Evolutionary conservation across 2,329 filamentous ascomycete genomes (phyloP), one percentile per base, ranked within the genome.

Genomic region (Fusarium pilosicola): DNA sequence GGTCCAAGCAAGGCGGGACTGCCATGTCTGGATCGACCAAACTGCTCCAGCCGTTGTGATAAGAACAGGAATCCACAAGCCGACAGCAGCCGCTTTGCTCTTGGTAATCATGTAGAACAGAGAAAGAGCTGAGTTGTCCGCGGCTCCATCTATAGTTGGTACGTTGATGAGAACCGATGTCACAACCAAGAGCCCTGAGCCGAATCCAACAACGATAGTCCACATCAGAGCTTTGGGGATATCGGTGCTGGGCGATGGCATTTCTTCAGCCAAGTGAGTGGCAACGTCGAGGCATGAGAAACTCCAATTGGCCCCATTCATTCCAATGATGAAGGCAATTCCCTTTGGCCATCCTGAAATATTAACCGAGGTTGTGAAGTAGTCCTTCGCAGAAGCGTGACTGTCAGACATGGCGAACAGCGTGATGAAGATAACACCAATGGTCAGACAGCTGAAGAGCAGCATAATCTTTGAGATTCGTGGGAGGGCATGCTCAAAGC

Each of bases 11-110:
- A 66, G 42, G 2, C 63, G 48, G n/a, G 63, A 65, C 22, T 66
- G 49, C 61, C 42, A 66, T 6, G 63, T 66, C 22, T 58, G 63
- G 22, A 57, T 57, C 3, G 63, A 66, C 61, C 63, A 65, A 12
- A 66, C 63, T 7, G 63, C 63, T 6, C 61, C 49, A 15, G 42
- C 49, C 2, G 49, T 48, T 0, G 42, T 65, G 24, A 58, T 58
- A 7, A 58, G 22, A 22, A 66, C 63, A 3, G 60, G 49, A 18
- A 65, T 15, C 48, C 63, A 66, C 11, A 66, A 32, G 3, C 61
- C 61, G 9, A 66, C 30, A 17, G 63, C 63, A 5, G 61, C 26
- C 0, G 61, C 61, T 26, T 65, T 65, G 10, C 49, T 66, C 2
- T 38, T 34, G 11, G 49, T 65, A 14, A 66, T 65, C 6, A 44